Base-by-base conservation (phyloP, 495 filamentous ascomycete genomes). In the Aspergillus hancockii region DNA sequence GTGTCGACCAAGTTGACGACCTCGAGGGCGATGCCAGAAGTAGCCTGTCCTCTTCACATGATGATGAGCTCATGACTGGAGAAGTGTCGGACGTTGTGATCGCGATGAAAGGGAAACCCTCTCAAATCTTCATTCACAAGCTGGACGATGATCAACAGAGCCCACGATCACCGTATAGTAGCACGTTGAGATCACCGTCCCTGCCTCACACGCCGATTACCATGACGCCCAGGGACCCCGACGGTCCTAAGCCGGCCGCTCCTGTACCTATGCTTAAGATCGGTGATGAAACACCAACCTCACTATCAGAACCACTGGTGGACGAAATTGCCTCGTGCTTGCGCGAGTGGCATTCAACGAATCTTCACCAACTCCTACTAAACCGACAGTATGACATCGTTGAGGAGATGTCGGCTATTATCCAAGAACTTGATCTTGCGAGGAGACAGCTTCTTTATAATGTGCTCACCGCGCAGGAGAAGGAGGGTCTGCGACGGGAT, bases 181-280 rank as follows among this genome's bases (percentile, higher is more conserved):
- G 64, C 12, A 67, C 70, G 16, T 68, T 59, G 32, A 65, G 59
- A 23, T 69, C 67, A 0, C 57, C 62, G 22, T 72, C 74, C 10
- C 67, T 77, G 10, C 70, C 75, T 21, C 67, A 71, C 19, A 75
- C 77, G 2, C 75, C 77, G 0, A 54, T 73, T 41, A 63, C 68
- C 2, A 38, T 68, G 50, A 62, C 74, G 23, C 74, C 75, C n/a
- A 70, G 77, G 32, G 75, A 79, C 52, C 76, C 78, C 3, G 81
- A 85, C 67, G 81, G 79, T 28, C 88, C 89, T 14, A 90, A 90
- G 65, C 95, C 92, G 25, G 83, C 90, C 2, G 95, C 95, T 9
- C 94, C 94, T 0, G 95, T 98, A 3, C 94, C 94, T 8, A 93
- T 97, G 90, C 81, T 98, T 38, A 96, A 97, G 70, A 91, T 98